Conservation (phyloP, 306 rosid species). For the Macrotyloma uniflorum region DNA sequence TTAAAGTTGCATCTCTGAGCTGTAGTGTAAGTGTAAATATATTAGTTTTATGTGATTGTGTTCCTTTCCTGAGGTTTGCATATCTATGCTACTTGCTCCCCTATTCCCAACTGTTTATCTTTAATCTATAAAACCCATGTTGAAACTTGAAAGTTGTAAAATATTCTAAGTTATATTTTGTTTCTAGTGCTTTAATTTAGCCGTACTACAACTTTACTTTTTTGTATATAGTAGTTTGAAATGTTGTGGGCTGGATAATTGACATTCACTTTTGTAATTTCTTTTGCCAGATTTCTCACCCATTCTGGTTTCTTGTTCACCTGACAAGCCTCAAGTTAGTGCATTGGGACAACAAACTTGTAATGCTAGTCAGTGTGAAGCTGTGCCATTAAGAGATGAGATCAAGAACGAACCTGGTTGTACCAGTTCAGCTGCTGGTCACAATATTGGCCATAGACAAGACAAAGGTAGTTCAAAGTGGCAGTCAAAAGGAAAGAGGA, state of each 20-base stretch:
- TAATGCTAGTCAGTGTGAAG: constrained; percentile 57
- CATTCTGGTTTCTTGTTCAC: constrained; percentile 50
- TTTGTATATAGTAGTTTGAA: constrained; percentile 21
- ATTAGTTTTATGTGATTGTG: constrained; percentile 14
- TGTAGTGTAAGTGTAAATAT: neutral
- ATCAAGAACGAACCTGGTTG: constrained; percentile 60
- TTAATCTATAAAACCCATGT: neutral
- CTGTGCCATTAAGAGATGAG: constrained; percentile 48
- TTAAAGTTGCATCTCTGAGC: constrained; percentile 27
- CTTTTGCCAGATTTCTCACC: constrained; percentile 58
- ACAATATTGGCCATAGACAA: constrained; percentile 46
- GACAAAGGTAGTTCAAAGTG: constrained; percentile 85
- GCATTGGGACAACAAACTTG: constrained; percentile 55
- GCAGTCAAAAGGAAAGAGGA: constrained; percentile 96
- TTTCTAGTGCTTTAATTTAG: constrained; percentile 29
- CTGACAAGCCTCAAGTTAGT: constrained; percentile 52
- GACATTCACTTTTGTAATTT: constrained; percentile 41
- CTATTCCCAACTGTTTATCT: neutral
- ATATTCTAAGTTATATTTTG: constrained; percentile 7
- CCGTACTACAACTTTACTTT: constrained; percentile 19
- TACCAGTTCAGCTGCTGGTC: constrained; percentile 58
- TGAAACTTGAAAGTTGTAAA: neutral
- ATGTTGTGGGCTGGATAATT: constrained; percentile 2
- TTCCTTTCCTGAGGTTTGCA: constrained; percentile 23
- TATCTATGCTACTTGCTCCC: constrained; percentile 2